These are phyloP conservation scores for Apiotrichum montevideense DNA, from an alignment of 1,284 basidiomycete species.

Conservation along the genomic window DNA sequence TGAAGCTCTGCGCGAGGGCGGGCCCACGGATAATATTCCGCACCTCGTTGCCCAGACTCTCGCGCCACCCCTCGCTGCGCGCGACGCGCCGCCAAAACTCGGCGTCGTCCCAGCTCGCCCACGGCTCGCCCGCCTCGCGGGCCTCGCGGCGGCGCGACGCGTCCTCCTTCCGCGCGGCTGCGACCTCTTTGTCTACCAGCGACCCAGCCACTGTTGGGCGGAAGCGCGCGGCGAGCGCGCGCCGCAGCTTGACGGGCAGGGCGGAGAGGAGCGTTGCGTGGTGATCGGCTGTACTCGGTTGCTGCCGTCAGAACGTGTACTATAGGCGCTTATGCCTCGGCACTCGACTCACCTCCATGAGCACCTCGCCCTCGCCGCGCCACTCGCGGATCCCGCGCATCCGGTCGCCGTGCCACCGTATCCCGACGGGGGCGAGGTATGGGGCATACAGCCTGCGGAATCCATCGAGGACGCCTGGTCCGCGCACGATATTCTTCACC, in stretches of 20 bases:
- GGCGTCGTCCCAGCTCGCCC: slow-evolving; percentile 53
- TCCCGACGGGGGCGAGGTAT: slow-evolving; percentile 57
- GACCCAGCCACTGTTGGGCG: slow-evolving; percentile 18
- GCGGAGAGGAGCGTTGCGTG: slow-evolving; percentile 67
- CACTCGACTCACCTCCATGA: slow-evolving; percentile 16
- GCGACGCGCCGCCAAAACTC: slow-evolving; percentile 71
- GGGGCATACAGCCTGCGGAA: slow-evolving; percentile 83
- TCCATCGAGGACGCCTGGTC: slow-evolving; percentile 61
- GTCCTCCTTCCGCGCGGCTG: slow-evolving; percentile 4
- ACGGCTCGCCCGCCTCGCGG: background rate
- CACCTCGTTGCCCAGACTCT: slow-evolving; percentile 62
- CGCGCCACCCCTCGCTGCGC: slow-evolving; percentile 56
- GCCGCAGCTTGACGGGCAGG: slow-evolving; percentile 60
- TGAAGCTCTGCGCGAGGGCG: slow-evolving; percentile 74
- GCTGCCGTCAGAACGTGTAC: slow-evolving; percentile 38
- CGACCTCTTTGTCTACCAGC: slow-evolving; percentile 12
- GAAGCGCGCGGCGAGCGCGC: slow-evolving; percentile 19
- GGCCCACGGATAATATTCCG: slow-evolving; percentile 70
- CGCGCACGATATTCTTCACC: slow-evolving; percentile 83
- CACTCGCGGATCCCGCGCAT: slow-evolving; percentile 9
- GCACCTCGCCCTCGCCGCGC: slow-evolving; percentile 15
- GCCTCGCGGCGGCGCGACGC: background rate
- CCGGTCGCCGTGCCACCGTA: slow-evolving; percentile 9
- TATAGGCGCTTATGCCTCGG: background rate
- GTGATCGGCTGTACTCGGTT: slow-evolving; percentile 62